A percentile compares a stretch with the other conserved stretches of the same genome.
These are phyloP conservation scores for Trichosanthes cucumerina DNA, from an alignment of 306 rosid species.

Conservation along the genomic window DNA sequence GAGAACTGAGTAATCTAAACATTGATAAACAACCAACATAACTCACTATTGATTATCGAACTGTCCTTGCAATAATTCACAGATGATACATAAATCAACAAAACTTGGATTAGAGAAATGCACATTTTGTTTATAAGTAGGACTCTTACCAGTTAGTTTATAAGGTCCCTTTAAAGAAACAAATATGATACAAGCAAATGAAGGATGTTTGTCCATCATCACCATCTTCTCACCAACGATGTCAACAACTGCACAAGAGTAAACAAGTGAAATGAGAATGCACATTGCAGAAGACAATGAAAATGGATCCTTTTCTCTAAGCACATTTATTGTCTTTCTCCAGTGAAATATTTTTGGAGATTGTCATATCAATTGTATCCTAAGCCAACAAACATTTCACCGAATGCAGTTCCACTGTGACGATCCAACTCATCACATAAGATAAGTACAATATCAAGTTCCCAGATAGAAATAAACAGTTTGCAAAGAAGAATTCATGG, in stretches of 20 bases:
- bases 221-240: conserved; percentile 87
- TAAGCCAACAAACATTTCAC: neutral
- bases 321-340: neutral
- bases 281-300: neutral
- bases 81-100: neutral
- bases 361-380: neutral
- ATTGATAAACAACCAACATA: neutral
- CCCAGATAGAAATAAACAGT: neutral
- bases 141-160: conserved; percentile 5
- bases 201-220: conserved; percentile 10
- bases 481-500: neutral
- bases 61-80: neutral
- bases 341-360: neutral
- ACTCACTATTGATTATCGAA: neutral
- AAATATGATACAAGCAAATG: neutral
- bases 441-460: neutral
- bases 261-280: neutral
- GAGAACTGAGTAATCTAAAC: neutral
- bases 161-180: neutral
- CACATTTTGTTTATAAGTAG: neutral
- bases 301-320: neutral
- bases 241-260: conserved; percentile 64
- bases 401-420: neutral
- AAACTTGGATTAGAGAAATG: neutral
- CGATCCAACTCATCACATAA: neutral